These are phyloP conservation scores for Rhododendron simsii DNA, from an alignment of 148 eudicot genomes.

Conservation along the genomic window DNA sequence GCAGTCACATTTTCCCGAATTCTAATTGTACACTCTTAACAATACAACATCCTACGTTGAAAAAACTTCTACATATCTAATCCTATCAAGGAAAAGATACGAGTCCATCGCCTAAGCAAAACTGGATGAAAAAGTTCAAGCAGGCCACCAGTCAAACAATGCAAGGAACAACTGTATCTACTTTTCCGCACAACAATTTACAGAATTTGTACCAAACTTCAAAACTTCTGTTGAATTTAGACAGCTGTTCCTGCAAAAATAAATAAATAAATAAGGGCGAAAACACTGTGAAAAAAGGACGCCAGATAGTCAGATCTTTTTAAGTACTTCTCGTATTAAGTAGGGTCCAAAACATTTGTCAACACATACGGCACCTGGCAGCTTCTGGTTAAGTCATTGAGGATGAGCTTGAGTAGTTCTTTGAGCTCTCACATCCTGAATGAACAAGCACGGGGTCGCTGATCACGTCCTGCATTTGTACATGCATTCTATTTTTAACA, in stretches of 20 bases:
- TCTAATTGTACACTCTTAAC: background rate
- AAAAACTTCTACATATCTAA: background rate
- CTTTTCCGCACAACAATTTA: background rate
- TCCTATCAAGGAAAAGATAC: background rate
- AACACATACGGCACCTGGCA: background rate
- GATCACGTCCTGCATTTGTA: constrained; percentile 21
- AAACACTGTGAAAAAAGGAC: background rate
- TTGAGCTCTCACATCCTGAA: constrained; percentile 33
- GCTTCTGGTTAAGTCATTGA: constrained; percentile 11
- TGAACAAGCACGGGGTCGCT: constrained; percentile 29
- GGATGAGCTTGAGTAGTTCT: constrained; percentile 20
- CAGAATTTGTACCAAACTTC: background rate
- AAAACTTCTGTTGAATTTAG: background rate
- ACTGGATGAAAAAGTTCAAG: background rate
- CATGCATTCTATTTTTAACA: background rate
- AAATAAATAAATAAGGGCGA: too few relatives aligned
- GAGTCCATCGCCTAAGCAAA: background rate
- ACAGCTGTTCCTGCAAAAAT: background rate
- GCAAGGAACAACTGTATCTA: background rate
- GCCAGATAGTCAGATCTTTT: background rate
- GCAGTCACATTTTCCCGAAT: background rate
- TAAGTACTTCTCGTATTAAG: background rate
- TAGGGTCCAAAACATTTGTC: background rate
- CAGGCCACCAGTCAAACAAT: background rate
- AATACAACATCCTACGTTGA: background rate